Conservation (phyloP, 106 monocot species). For the Dioscorea alata region DNA sequence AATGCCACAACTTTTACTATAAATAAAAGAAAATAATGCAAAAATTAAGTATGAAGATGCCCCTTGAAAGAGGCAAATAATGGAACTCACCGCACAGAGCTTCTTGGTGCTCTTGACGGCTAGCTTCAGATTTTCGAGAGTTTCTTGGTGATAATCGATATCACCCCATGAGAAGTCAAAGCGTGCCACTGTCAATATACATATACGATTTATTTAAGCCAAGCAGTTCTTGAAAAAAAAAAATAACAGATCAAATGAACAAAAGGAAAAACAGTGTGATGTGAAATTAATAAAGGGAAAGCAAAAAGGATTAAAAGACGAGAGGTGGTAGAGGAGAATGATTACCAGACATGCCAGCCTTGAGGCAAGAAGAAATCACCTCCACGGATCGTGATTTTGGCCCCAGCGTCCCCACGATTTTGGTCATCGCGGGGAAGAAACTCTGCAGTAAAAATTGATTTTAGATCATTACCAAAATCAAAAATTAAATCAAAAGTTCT, state of each 20-base stretch:
- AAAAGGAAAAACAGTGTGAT: no score
- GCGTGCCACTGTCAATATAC: slow-evolving; percentile 59
- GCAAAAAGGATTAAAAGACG: no score
- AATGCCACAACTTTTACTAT: no score
- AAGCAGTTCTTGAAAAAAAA: no score
- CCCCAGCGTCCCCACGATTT: slow-evolving; percentile 96
- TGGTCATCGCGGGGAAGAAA: slow-evolving; percentile 99
- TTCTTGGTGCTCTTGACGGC: slow-evolving; percentile 95
- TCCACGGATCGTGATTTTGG: slow-evolving; percentile 85
- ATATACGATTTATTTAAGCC: no score
- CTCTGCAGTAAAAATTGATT: slow-evolving; percentile 30
- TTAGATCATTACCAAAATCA: no score
- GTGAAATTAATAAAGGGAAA: no score
- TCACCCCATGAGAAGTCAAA: slow-evolving; percentile 98
- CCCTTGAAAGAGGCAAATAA: no score
- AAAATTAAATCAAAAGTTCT: no score
- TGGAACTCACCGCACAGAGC: slow-evolving; percentile 72
- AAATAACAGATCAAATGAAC: no score
- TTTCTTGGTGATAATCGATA: slow-evolving; percentile 83
- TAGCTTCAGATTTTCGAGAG: slow-evolving; percentile 84
- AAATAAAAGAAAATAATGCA: not conserved
- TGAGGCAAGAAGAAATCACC: slow-evolving; percentile 91
- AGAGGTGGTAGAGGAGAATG: no score
- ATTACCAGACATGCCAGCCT: slow-evolving; percentile 94
- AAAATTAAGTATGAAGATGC: no score